These are phyloP conservation scores for Cucumis variabilis DNA, from an alignment of 331 rosid genomes.

Conservation along the genomic window DNA sequence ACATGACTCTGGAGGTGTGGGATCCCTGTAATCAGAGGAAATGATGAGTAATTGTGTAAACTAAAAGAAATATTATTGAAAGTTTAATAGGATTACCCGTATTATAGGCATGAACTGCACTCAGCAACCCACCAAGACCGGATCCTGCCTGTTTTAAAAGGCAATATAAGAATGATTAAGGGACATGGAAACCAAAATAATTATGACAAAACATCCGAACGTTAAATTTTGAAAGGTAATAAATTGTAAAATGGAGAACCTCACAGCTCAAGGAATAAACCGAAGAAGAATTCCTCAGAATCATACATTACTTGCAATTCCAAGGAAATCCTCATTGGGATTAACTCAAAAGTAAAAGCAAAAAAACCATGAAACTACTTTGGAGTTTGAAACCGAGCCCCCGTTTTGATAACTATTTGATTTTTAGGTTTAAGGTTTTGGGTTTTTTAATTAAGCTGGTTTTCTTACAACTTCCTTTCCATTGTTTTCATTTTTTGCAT, in stretches of 20 bases:
- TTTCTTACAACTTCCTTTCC: too few relatives aligned
- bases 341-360: background rate
- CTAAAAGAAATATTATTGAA: background rate
- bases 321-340: constrained; percentile 75
- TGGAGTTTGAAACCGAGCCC: too few relatives aligned
- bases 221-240: too few relatives aligned
- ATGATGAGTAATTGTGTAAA: background rate
- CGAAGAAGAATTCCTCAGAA: constrained; percentile 45
- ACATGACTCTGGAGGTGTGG: constrained; percentile 79
- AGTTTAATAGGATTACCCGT: constrained; percentile 41
- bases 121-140: constrained; percentile 79
- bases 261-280: background rate
- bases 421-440: too few relatives aligned
- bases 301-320: constrained; percentile 92
- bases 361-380: background rate
- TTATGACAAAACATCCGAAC: constrained; percentile 10
- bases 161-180: constrained; percentile 27
- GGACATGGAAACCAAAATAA: background rate
- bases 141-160: constrained; percentile 72
- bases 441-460: too few relatives aligned
- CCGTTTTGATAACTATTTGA: too few relatives aligned
- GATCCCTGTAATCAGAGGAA: constrained; percentile 65
- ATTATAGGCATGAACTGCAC: constrained; percentile 74
- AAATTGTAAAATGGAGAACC: background rate
- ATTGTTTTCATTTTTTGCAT: too few relatives aligned